A percentile compares a stretch with the other conserved stretches of the same genome.
Evolutionary conservation across 1,284 basidiomycete genomes (phyloP).

Genomic region (Leccinum solheimii): DNA sequence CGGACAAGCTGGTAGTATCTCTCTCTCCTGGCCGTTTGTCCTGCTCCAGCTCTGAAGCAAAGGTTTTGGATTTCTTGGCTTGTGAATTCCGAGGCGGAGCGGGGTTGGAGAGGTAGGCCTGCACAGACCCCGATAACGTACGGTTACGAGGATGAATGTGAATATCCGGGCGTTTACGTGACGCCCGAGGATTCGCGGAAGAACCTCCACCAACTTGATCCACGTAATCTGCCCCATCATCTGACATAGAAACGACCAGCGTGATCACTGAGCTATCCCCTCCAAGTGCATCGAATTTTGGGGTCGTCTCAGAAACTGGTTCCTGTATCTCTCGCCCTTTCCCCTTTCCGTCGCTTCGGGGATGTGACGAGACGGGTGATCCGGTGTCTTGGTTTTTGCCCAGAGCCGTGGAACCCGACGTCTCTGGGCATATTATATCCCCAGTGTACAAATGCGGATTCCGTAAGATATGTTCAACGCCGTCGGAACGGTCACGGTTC

Average conservation of each 20-base stretch:
- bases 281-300: background rate
- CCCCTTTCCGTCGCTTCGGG: slow-evolving; percentile 20
- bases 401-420: background rate
- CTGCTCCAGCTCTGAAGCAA: background rate
- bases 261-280: slow-evolving; percentile 5
- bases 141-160: slow-evolving; percentile 34
- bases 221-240: slow-evolving; percentile 16
- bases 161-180: slow-evolving; percentile 19
- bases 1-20: background rate
- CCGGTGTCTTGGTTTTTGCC: background rate
- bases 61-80: background rate
- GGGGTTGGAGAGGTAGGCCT: slow-evolving; percentile 43
- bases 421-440: background rate
- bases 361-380: background rate
- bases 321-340: slow-evolving; percentile 14
- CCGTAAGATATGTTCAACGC: slow-evolving; percentile 7
- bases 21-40: background rate
- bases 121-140: slow-evolving; percentile 49
- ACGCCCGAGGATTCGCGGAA: slow-evolving; percentile 13
- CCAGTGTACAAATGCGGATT: background rate
- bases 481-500: slow-evolving; percentile 2
- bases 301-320: background rate
- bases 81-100: background rate
- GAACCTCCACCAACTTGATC: slow-evolving; percentile 13
- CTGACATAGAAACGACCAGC: background rate